Conservation (phyloP, 768 basidiomycete genomes). For the Leccinum subgranulosum region DNA sequence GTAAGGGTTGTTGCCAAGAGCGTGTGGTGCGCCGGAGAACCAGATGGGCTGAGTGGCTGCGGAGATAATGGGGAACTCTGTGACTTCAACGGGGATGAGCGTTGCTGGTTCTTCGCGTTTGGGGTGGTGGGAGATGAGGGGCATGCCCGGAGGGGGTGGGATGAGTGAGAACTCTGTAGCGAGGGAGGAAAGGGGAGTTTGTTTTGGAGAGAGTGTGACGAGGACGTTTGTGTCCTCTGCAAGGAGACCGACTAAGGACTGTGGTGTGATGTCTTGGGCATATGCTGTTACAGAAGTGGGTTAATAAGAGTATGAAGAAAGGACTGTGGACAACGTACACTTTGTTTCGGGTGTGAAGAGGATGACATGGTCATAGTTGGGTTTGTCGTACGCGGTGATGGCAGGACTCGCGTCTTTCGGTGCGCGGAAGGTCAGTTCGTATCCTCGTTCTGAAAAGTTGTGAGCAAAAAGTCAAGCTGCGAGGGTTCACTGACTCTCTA, state of each 20-base stretch:
- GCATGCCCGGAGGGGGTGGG: slow-evolving; percentile 79
- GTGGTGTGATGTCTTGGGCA: slow-evolving; percentile 75
- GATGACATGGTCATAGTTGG: slow-evolving; percentile 82
- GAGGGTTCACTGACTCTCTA: slow-evolving; percentile 54
- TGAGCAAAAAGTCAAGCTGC: background rate
- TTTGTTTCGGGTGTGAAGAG: slow-evolving; percentile 85
- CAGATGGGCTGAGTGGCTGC: slow-evolving; percentile 57
- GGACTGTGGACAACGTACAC: slow-evolving; percentile 42
- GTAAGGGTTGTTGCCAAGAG: slow-evolving; percentile 70
- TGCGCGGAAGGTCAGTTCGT: slow-evolving; percentile 80
- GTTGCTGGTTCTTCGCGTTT: slow-evolving; percentile 61
- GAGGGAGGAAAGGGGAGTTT: slow-evolving; percentile 70
- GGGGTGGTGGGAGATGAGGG: slow-evolving; percentile 84
- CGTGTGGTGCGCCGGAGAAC: slow-evolving; percentile 71
- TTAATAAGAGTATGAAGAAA: no score
- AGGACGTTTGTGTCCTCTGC: slow-evolving; percentile 78
- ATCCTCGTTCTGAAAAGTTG: slow-evolving; percentile 62
- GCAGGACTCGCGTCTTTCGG: slow-evolving; percentile 72
- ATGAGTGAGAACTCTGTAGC: slow-evolving; percentile 91
- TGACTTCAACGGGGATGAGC: slow-evolving; percentile 61
- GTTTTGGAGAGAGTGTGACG: slow-evolving; percentile 72
- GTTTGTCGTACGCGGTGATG: slow-evolving; percentile 66
- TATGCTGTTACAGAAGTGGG: slow-evolving; percentile 42
- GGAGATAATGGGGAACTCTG: slow-evolving; percentile 44
- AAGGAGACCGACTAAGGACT: slow-evolving; percentile 71